phyloP scores from a whole-genome alignment of 768 basidiomycete species.

The Kondoa malvinella region DNA sequence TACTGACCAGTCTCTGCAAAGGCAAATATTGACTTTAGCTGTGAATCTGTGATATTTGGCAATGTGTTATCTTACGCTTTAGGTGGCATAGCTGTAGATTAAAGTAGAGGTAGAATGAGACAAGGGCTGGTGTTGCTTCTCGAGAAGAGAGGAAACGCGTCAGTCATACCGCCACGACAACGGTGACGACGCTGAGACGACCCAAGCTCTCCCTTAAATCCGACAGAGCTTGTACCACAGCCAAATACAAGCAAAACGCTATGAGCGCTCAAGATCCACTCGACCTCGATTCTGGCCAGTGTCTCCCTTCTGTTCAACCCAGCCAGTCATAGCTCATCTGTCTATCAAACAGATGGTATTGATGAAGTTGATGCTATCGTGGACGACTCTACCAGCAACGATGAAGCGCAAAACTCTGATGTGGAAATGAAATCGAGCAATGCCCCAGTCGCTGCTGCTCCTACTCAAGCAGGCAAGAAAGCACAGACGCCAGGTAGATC shows the following conservation, averaged over 20 bases:
- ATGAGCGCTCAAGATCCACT: neutral
- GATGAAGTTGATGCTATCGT: too few species aligned
- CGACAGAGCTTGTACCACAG: neutral
- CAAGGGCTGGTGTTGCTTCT: neutral
- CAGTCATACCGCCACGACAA: neutral
- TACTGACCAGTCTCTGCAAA: slow-evolving; percentile 2
- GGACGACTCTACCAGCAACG: neutral
- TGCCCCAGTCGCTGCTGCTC: neutral
- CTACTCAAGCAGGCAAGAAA: too few species aligned
- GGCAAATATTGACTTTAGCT: slow-evolving; percentile 12
- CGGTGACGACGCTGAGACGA: too few species aligned
- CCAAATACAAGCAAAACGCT: neutral
- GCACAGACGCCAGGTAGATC: too few species aligned
- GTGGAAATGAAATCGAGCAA: neutral
- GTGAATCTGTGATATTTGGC: neutral
- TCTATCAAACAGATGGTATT: too few species aligned
- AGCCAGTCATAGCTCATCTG: neutral
- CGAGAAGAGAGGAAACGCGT: neutral
- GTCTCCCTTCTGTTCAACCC: neutral
- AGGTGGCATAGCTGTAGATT: slow-evolving; percentile 51
- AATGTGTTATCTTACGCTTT: slow-evolving; percentile 55
- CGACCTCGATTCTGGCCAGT: neutral
- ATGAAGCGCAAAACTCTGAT: neutral
- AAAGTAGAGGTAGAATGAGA: neutral
- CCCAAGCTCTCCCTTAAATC: too few species aligned